Base-by-base conservation (phyloP, 2,329 filamentous ascomycete genomes). In the Cytospora schulzeri region DNA sequence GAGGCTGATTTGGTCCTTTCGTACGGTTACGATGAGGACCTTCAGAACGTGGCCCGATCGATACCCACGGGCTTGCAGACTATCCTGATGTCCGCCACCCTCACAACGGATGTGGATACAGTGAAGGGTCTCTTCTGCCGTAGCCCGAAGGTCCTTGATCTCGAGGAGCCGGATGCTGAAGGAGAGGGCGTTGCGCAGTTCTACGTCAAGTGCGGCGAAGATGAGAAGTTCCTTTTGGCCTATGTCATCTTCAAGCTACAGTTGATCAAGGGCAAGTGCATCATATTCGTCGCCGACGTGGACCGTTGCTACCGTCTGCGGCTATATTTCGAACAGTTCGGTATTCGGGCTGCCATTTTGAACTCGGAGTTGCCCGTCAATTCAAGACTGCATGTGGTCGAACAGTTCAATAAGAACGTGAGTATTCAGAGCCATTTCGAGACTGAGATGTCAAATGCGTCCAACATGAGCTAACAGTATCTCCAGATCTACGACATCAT, bases 221-320 rank as follows among this genome's bases (percentile, higher is more conserved):
- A 98, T 69, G 95, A 98, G 72, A 99, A 99, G 74, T 99, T 98
- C 73, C 79, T 99, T 45, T 79, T 99, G 52, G 88, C 90, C 22
- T 98, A 97, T 73, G 91, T 97, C 66, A 94, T 98, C 73, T 96
- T 97, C 81, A 97, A 97, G 80, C 84, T 98, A 15, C 91, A 95
- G 75, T 81, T 98, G 59, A 90, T 99, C 73, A 96, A 94, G 76
- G 95, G 95, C 68, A 98, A 98, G 76, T 91, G 90, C 33, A 79
- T 85, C 67, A 81, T 85, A 53, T 85, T 85, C 66, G 93, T 97
- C 8, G 89, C 87, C 31, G 92, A 97, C 70, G 90, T 96, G 61
- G 93, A 97, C 77, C 79, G 83, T 68, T 96, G 91, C 71, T 99
- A 99, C 77, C 87, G 95, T 41, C 80, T 99, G 28, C 97, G 97